A percentile compares a stretch with the other conserved stretches of the same genome.
Evolutionary conservation across 2,329 filamentous ascomycete species (phyloP).

Genomic region (Dactylellina parvicollis): DNA sequence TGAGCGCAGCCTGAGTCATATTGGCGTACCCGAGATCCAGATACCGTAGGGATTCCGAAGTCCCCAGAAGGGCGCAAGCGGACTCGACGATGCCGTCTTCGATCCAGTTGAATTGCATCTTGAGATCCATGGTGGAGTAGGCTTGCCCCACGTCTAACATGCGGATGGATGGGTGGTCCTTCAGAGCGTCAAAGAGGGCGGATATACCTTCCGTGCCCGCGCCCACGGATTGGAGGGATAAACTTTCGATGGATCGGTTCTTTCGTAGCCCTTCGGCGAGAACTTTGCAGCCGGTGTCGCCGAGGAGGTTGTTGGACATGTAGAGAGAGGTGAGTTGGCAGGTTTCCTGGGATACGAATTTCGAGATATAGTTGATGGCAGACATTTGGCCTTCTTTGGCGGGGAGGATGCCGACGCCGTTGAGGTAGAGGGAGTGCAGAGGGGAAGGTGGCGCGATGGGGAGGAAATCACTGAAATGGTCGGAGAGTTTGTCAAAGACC

Average conservation of each 20-base stretch:
- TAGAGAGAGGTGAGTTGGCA: constrained; percentile 50
- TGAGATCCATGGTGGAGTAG: constrained; percentile 64
- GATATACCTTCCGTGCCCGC: constrained; percentile 62
- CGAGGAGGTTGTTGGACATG: constrained; percentile 46
- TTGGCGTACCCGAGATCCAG: constrained; percentile 62
- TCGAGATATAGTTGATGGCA: constrained; percentile 43
- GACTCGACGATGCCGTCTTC: constrained; percentile 61
- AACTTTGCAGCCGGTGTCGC: constrained; percentile 35
- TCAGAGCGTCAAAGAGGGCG: constrained; percentile 58
- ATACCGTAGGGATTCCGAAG: constrained; percentile 61
- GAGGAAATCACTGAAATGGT: constrained; percentile 60
- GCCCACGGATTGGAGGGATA: constrained; percentile 60
- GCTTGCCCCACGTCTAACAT: constrained; percentile 64
- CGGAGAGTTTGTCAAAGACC: constrained; percentile 62
- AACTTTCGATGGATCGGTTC: constrained; percentile 62
- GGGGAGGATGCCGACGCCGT: constrained; percentile 47
- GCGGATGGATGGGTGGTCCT: constrained; percentile 60
- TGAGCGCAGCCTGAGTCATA: constrained; percentile 47
- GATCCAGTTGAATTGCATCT: constrained; percentile 65
- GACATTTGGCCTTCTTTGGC: constrained; percentile 36
- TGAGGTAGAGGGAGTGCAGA: constrained; percentile 43
- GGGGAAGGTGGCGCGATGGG: constrained; percentile 47
- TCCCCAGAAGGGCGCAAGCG: constrained; percentile 60
- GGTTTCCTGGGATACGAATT: constrained; percentile 50
- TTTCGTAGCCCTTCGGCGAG: constrained; percentile 35